These are phyloP conservation scores for Viridothelium virens DNA, from an alignment of 495 filamentous ascomycete genomes.

Conservation along the genomic window DNA sequence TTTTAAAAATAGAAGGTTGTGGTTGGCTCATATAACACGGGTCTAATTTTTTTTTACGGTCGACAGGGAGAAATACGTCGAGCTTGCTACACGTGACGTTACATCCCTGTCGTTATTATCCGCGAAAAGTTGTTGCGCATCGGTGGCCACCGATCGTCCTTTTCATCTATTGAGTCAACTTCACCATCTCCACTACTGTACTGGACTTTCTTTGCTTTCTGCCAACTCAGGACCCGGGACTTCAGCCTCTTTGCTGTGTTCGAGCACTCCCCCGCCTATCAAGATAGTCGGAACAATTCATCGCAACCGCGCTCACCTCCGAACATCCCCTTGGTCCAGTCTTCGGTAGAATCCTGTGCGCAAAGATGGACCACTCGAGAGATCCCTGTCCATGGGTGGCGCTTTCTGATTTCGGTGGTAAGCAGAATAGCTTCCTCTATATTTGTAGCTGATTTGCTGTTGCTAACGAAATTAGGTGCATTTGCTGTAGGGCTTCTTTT, in stretches of 20 bases:
- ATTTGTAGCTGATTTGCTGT: too few species aligned
- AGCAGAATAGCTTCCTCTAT: too few species aligned
- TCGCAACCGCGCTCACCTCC: not conserved
- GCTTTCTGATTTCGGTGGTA: conserved; percentile 92
- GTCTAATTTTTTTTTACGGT: not conserved
- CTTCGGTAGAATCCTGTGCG: not conserved
- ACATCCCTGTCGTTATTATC: not conserved
- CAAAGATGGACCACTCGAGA: conserved; percentile 67
- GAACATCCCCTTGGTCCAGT: not conserved
- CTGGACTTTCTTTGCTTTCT: too few species aligned
- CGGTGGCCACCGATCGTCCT: not conserved
- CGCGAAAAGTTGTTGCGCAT: not conserved
- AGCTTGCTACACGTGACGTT: not conserved
- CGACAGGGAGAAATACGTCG: not conserved
- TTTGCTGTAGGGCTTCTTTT: too few species aligned
- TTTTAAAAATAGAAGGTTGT: too few species aligned
- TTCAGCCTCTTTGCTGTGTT: too few species aligned
- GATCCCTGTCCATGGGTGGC: conserved; percentile 95
- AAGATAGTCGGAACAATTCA: too few species aligned
- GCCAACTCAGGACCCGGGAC: too few species aligned
- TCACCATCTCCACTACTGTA: too few species aligned
- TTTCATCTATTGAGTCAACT: not conserved
- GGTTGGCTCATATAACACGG: not conserved
- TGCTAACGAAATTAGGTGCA: too few species aligned
- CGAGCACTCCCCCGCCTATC: too few species aligned